Evolutionary conservation across 257 asterid genomes (phyloP), one percentile per base, ranked within the genome.

Genomic region (Osmanthus fragrans): DNA sequence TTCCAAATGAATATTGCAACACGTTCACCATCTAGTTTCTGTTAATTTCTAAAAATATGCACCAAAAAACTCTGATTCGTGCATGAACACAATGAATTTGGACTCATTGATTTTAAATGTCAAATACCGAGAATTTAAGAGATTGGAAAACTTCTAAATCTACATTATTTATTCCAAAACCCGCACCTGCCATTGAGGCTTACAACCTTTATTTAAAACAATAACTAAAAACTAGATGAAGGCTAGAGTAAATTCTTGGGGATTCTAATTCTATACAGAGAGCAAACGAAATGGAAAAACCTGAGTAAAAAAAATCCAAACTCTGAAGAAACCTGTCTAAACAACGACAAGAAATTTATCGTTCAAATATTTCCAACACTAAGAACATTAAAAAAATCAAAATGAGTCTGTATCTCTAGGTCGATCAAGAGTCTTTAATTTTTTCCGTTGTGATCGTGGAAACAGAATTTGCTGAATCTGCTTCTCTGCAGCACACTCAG

Each of bases 381-480:
- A 58, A 39, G 30, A 51, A 15, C 32, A 10, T 18, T 68, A 21
- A 18, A 71, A 58, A 25, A 76, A 66, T 80, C 75, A 85, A 77
- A 84, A 86, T 19, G 71, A 83, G 73, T 90, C 91, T 0, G 40
- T 25, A 58, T 88, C 85, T 71, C 65, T 67, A 49, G 72, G 51
- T 80, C 86, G 79, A 58, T 82, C 90, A 58, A 71, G 81, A 77
- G 83, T 76, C 83, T 82, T 85, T 32, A 86, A 72, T 54, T 81
- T 92, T 85, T 89, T 92, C 19, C 92, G 81, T 33, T 80, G 84
- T 1, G 96, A 89, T 78, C 87, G 86, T 1, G 96, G 93, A 77
- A 86, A 92, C 73, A 92, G 77, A 33, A 92, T 95, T 82, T 87
- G 97, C 71, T 83, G 90, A 77, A 92, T 90, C 87, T 90, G 96